These are phyloP conservation scores for Termitomyces sp. DNA, from an alignment of 768 basidiomycete species.

Conservation along the genomic window DNA sequence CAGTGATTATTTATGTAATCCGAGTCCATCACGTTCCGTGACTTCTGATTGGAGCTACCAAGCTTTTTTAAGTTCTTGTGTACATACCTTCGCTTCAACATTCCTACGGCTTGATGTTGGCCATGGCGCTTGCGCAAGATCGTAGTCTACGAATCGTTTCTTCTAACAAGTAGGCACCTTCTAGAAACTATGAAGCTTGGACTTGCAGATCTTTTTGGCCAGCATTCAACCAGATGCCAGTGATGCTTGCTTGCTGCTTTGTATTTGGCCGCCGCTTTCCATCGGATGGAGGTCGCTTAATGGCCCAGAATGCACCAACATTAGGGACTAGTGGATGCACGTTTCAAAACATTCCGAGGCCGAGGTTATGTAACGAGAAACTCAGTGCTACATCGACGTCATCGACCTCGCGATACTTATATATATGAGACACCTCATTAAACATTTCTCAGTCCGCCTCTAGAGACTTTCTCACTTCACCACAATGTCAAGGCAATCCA, in stretches of 20 bases:
- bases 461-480: background rate
- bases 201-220: background rate
- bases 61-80: no score
- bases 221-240: background rate
- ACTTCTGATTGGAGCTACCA: no score
- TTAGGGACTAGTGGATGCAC: background rate
- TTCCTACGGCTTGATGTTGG: background rate
- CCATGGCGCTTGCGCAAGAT: no score
- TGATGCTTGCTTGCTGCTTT: background rate
- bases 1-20: no score
- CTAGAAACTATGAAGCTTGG: background rate
- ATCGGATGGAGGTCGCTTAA: background rate
- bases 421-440: slow-evolving; percentile 5
- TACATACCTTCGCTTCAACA: no score
- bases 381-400: slow-evolving; percentile 2
- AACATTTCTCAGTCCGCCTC: background rate
- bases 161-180: background rate
- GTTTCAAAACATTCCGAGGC: slow-evolving; percentile 1
- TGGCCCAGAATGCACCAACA: no score
- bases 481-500: slow-evolving; percentile 24
- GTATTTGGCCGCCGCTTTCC: background rate
- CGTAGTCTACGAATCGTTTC: no score
- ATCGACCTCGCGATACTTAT: background rate
- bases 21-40: no score
- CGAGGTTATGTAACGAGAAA: slow-evolving; percentile 6